Base-by-base conservation (phyloP, 2,329 filamentous ascomycete genomes). In the Diplodia corticola region DNA sequence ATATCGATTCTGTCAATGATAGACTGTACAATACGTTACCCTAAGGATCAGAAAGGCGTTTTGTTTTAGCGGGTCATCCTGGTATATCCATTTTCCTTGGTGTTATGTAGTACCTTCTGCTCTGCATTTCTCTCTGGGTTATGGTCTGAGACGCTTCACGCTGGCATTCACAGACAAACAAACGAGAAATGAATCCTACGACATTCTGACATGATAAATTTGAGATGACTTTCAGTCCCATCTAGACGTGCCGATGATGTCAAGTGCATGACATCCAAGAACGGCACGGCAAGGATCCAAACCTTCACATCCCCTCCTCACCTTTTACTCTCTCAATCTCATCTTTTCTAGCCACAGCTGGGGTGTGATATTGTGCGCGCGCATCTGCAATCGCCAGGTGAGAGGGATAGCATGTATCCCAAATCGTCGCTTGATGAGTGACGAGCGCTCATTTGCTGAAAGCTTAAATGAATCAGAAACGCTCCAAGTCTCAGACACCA, bases 121-220 rank as follows among this genome's bases (percentile, higher is more conserved):
- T 48, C 15, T 24, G 7, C 55, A 46, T 20, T 13, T 12, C 24
- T 49, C 57, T 20, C 40, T 7, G 7, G 44, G 44, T 30, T 30
- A 61, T 4, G 57, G 57, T 33, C 44, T 50, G 35, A 12, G 48
- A 26, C 26, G 35, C 17, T 33, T 55, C 40, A 30, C 28, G 57
- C 35, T 61, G n/a, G 57, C 57, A 61, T 61, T 28, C 17, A 61
- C 28, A 61, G 4, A 57, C 28, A 46, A 35, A 30, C 5, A 49
- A 61, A 61, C n/a, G 57, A 50, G 40, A 28, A 20, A 61, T 28
- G 57, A 49, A 49, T 61, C 57, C 44, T 61, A 49, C 20, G 26
- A 49, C 1, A 28, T 49, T 17, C 20, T 22, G 33, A 35, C 10
- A 35, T 35, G 33, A 10, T 13, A 30, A 35, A 35, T 35, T 5